A percentile compares a stretch with the other conserved stretches of the same genome.
phyloP scores from a whole-genome alignment of 2,329 filamentous ascomycete genomes.

The Fusarium concolor region DNA sequence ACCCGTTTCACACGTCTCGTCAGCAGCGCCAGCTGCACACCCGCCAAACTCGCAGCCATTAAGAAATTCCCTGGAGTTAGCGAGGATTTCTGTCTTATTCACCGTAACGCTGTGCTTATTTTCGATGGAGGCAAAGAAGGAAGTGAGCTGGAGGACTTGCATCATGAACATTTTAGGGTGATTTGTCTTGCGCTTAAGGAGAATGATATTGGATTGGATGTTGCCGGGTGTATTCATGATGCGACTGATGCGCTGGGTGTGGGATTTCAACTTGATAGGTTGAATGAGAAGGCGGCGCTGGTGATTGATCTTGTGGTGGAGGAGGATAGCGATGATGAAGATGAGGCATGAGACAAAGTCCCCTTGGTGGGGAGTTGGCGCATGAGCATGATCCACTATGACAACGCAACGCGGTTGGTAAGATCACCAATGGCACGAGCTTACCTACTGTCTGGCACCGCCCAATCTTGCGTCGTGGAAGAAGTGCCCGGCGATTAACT shows the following conservation, averaged over 20 bases:
- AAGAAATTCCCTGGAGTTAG: neutral
- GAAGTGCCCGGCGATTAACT: neutral
- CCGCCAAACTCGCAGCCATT: neutral
- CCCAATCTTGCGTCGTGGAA: neutral
- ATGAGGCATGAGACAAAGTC: neutral
- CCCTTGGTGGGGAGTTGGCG: no score
- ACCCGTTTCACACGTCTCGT: constrained; percentile 12
- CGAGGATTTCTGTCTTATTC: constrained; percentile 7
- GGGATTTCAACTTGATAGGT: constrained; percentile 13
- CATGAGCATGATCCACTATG: fast-evolving
- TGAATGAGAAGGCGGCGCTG: constrained; percentile 12
- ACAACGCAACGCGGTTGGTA: neutral
- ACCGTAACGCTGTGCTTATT: constrained; percentile 1
- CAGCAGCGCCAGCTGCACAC: constrained; percentile 5
- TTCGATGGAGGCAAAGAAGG: neutral
- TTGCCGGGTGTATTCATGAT: constrained; percentile 19
- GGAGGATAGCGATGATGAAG: constrained; percentile 18
- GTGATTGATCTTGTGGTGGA: constrained; percentile 21
- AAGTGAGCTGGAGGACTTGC: neutral
- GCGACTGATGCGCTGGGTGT: constrained; percentile 3
- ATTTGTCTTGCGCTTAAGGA: constrained; percentile 23
- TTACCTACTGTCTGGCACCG: no score
- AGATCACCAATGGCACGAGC: no score
- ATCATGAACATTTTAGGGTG: constrained; percentile 18
- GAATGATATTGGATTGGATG: constrained; percentile 15